A percentile compares a stretch with the other conserved stretches of the same genome.
These are phyloP conservation scores for Rhododendron kiyosumense DNA, from an alignment of 148 eudicot genomes.

Conservation along the genomic window DNA sequence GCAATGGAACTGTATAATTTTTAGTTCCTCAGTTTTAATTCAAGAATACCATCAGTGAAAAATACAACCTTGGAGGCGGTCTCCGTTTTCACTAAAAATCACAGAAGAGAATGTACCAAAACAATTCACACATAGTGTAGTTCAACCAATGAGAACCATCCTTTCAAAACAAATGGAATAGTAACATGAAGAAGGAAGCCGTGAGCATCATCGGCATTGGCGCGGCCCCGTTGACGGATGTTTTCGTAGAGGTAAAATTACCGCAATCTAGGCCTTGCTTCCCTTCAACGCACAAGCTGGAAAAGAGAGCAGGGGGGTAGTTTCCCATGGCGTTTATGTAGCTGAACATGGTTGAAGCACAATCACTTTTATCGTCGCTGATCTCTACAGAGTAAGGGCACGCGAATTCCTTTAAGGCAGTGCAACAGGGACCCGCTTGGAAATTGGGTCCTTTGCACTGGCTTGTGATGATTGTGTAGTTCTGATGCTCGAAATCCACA, in stretches of 20 bases:
- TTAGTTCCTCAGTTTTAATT: not conserved
- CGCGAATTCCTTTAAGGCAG: slow-evolving; percentile 47
- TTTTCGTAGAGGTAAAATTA: not conserved
- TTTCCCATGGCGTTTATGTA: slow-evolving; percentile 67
- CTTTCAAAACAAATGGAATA: slow-evolving; percentile 17
- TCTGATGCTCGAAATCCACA: slow-evolving; percentile 56
- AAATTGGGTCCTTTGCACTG: slow-evolving; percentile 83
- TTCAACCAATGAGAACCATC: not conserved
- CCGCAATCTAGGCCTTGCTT: slow-evolving; percentile 52
- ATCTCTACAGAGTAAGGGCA: slow-evolving; percentile 43
- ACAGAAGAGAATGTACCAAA: not conserved
- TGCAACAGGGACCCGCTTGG: slow-evolving; percentile 34
- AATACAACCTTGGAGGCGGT: not conserved
- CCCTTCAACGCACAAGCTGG: slow-evolving; percentile 54
- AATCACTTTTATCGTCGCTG: slow-evolving; percentile 41
- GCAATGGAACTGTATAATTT: not conserved
- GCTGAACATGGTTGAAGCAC: slow-evolving; percentile 69
- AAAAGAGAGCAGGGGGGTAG: slow-evolving; percentile 73
- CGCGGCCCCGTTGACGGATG: not conserved
- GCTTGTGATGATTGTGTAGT: slow-evolving; percentile 79
- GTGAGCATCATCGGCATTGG: slow-evolving; percentile 6
- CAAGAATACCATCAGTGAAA: not conserved
- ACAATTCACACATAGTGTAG: too few species aligned
- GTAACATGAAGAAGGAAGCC: slow-evolving; percentile 8
- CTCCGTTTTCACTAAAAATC: not conserved